Percentiles rank a stretch among this genome's conserved stretches.
phyloP scores from a whole-genome alignment of 1,284 basidiomycete species.

The Ganoderma lucidum region DNA sequence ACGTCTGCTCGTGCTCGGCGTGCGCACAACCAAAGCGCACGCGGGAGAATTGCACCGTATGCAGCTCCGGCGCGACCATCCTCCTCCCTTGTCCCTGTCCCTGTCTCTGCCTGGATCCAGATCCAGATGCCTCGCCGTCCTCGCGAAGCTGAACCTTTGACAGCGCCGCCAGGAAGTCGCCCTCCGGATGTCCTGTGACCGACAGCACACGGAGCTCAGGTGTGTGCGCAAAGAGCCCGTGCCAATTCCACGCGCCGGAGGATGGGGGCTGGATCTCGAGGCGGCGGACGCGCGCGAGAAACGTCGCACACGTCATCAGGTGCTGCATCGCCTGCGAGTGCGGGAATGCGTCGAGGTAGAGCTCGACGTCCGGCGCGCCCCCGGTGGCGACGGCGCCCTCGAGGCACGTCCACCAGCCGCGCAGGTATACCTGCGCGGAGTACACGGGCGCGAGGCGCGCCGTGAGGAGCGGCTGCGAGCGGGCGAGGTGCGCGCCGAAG shows the following conservation, averaged over 20 bases:
- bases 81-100: neutral
- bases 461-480: slow-evolving; percentile 17
- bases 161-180: slow-evolving; percentile 20
- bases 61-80: neutral
- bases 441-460: slow-evolving; percentile 11
- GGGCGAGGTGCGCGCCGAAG: slow-evolving; percentile 9
- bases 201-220: slow-evolving; percentile 18
- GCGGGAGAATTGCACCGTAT: slow-evolving; percentile 6
- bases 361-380: slow-evolving; percentile 12
- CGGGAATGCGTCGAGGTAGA: slow-evolving; percentile 10
- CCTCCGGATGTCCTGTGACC: slow-evolving; percentile 8
- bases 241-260: slow-evolving; percentile 16
- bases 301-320: neutral
- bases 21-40: slow-evolving; percentile 13
- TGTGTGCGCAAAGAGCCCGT: slow-evolving; percentile 18
- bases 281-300: slow-evolving; percentile 2
- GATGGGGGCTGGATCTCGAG: slow-evolving; percentile 6
- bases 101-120: neutral
- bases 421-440: slow-evolving; percentile 6
- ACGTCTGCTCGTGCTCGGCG: slow-evolving; percentile 11
- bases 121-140: neutral
- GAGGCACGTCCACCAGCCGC: slow-evolving; percentile 14
- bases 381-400: slow-evolving; percentile 1
- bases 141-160: neutral
- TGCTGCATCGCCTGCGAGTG: slow-evolving; percentile 5